Evolutionary conservation across 495 filamentous ascomycete genomes (phyloP).

Genomic region (Talaromyces thailandensis): DNA sequence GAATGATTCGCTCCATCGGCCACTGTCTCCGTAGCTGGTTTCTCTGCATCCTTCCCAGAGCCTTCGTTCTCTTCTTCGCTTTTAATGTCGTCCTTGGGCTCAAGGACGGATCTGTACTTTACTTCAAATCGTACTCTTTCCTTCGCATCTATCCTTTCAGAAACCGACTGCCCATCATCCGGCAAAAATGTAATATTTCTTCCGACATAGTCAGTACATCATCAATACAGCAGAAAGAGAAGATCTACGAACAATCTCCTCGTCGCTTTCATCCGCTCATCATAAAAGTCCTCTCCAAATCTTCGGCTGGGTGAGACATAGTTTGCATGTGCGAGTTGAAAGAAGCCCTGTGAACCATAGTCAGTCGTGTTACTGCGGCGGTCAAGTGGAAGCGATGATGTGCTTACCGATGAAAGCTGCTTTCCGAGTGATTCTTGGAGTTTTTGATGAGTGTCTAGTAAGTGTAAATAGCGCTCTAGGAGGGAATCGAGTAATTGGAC

Average conservation of each 20-base stretch:
- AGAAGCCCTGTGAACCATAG: constrained; percentile 30
- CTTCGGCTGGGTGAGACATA: constrained; percentile 54
- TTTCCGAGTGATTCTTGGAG: constrained; percentile 45
- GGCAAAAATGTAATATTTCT: background rate
- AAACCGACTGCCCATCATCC: background rate
- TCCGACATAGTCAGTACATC: background rate
- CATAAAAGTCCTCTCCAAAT: constrained; percentile 62
- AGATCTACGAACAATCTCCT: constrained; percentile 28
- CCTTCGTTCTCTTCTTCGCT: background rate
- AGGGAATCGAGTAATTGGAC: constrained; percentile 48
- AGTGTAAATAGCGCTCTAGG: constrained; percentile 57
- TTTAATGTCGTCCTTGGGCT: background rate
- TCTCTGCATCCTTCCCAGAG: background rate
- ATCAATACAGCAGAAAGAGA: background rate
- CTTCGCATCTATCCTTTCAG: too few species aligned
- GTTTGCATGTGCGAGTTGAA: constrained; percentile 60
- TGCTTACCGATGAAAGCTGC: constrained; percentile 47
- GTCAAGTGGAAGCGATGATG: background rate
- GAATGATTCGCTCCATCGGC: too few species aligned
- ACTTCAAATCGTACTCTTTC: background rate
- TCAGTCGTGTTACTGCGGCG: background rate
- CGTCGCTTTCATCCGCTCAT: constrained; percentile 61
- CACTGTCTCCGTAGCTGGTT: background rate
- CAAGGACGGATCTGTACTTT: background rate
- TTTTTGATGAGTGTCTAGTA: constrained; percentile 61